These are phyloP conservation scores for Hypomontagnella submonticulosa DNA, from an alignment of 495 filamentous ascomycete genomes.

Conservation along the genomic window DNA sequence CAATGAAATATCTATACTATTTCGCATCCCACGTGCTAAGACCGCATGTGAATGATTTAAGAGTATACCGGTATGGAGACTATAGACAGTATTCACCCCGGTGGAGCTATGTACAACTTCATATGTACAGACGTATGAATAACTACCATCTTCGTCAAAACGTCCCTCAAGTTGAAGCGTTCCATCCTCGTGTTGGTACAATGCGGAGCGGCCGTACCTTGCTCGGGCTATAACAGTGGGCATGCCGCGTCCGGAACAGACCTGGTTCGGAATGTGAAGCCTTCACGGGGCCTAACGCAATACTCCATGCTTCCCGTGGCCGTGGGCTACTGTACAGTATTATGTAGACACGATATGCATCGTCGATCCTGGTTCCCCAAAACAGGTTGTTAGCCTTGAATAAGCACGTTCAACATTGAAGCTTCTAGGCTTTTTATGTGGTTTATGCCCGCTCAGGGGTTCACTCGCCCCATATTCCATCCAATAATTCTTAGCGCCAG, in stretches of 20 bases:
- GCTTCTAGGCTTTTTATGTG: conserved; percentile 22
- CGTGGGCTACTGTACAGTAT: too few relatives aligned
- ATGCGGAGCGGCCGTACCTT: conserved; percentile 21
- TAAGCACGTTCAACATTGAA: conserved; percentile 9
- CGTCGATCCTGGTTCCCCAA: conserved; percentile 29
- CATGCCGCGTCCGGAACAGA: conserved; percentile 16
- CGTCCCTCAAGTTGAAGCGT: not conserved
- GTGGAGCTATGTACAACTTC: conserved; percentile 17
- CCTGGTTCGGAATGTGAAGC: conserved; percentile 6
- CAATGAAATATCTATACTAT: not conserved
- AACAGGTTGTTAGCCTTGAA: conserved; percentile 31
- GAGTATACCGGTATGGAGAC: not conserved
- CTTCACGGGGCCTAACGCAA: conserved; percentile 7
- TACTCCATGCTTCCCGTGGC: conserved; percentile 17
- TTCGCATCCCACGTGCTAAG: conserved; percentile 28
- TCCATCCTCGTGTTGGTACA: conserved; percentile 25
- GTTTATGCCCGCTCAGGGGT: conserved; percentile 34
- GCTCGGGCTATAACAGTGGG: conserved; percentile 9
- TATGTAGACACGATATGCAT: conserved; percentile 18
- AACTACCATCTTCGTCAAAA: not conserved
- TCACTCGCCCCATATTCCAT: conserved; percentile 28
- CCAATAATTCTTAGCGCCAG: conserved; percentile 30
- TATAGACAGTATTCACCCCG: not conserved
- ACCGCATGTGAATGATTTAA: conserved; percentile 8
- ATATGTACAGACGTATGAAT: conserved; percentile 12